Conservation (phyloP, 306 rosid genomes). For the Parietaria judaica region DNA sequence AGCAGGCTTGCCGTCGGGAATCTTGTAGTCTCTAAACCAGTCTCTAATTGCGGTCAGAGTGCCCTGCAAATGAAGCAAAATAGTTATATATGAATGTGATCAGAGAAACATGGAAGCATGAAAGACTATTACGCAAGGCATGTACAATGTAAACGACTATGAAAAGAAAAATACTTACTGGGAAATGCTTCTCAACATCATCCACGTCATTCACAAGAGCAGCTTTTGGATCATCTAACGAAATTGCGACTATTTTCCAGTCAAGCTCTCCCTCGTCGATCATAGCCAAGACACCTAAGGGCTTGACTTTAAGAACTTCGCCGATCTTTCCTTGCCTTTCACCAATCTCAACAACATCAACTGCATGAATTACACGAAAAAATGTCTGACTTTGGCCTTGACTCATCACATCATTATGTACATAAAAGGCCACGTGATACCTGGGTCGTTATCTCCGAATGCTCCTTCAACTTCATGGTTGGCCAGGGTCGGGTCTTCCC, state of each 20-base stretch:
- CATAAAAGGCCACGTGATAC: slow-evolving; percentile 17
- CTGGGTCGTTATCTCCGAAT: slow-evolving; percentile 93
- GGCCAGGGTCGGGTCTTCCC: slow-evolving; percentile 92
- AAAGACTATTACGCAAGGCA: too few species aligned
- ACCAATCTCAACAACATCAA: slow-evolving; percentile 91
- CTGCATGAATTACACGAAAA: slow-evolving; percentile 29
- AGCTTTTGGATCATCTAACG: slow-evolving; percentile 89
- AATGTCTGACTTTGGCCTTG: neutral
- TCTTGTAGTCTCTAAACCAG: slow-evolving; percentile 97
- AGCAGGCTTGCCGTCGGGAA: slow-evolving; percentile 96
- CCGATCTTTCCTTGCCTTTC: slow-evolving; percentile 63
- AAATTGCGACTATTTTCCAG: slow-evolving; percentile 96
- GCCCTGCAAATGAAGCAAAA: slow-evolving; percentile 43
- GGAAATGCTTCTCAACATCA: slow-evolving; percentile 95
- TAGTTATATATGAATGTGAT: neutral
- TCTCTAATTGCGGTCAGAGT: slow-evolving; percentile 84
- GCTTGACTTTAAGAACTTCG: slow-evolving; percentile 74
- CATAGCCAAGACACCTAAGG: slow-evolving; percentile 96
- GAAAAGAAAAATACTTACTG: slow-evolving; percentile 36
- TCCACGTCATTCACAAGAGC: slow-evolving; percentile 66
- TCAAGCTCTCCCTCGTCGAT: slow-evolving; percentile 99
- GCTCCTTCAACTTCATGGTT: slow-evolving; percentile 88
- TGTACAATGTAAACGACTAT: neutral
- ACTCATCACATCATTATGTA: neutral
- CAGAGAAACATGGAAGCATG: neutral